Conservation (phyloP, 139 green algal species). For the Micractinium sp. region DNA sequence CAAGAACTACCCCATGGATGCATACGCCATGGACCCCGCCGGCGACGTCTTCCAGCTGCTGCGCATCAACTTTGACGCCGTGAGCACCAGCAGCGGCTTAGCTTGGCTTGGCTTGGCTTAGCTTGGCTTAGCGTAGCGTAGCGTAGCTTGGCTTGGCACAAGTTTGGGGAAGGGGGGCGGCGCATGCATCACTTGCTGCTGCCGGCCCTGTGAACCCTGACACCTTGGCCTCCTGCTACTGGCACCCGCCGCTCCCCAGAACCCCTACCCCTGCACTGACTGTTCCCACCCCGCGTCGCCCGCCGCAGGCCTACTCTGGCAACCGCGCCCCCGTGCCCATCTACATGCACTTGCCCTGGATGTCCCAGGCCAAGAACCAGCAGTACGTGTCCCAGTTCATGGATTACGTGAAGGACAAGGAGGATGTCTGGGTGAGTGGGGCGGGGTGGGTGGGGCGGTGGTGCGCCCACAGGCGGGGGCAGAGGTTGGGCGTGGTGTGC, state of each 20-base stretch:
- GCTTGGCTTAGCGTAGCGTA: background rate
- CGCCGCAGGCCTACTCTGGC: conserved; percentile 27
- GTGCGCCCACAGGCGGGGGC: background rate
- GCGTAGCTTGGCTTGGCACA: background rate
- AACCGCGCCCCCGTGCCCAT: conserved; percentile 46
- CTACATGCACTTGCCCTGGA: conserved; percentile 42
- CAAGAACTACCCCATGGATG: conserved; percentile 39
- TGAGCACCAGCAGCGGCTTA: background rate
- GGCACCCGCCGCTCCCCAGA: background rate
- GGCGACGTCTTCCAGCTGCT: conserved; percentile 34
- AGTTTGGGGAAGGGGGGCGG: no score
- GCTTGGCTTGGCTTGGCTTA: background rate
- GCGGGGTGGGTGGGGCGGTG: background rate
- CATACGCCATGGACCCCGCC: conserved; percentile 42
- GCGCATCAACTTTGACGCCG: conserved; percentile 37
- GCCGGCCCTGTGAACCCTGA: background rate
- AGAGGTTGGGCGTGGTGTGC: background rate
- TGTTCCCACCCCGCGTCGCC: no score
- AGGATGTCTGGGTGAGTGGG: conserved; percentile 22
- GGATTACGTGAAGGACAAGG: conserved; percentile 8
- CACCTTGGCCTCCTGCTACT: background rate
- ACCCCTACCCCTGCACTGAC: background rate
- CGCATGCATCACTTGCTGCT: no score
- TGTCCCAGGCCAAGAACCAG: conserved; percentile 23
- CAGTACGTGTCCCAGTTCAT: conserved; percentile 24